Evolutionary conservation across 352 stramenopile genomes (phyloP).

Genomic region (Phytophthora europaea): DNA sequence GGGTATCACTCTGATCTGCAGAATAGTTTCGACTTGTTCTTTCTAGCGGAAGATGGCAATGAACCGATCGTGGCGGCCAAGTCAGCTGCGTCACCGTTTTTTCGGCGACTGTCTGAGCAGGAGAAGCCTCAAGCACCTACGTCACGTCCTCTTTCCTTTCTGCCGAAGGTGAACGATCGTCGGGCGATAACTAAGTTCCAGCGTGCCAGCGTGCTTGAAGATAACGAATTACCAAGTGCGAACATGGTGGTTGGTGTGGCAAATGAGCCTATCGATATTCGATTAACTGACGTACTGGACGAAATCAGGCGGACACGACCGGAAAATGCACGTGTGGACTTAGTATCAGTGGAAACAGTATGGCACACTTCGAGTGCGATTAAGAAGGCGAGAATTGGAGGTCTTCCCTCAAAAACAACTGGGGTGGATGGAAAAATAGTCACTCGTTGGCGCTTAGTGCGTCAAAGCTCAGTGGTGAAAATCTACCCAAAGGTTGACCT

Average conservation of each 20-base stretch:
- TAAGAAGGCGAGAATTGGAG: slow-evolving; percentile 24
- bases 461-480: slow-evolving; percentile 16
- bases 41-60: slow-evolving; percentile 36
- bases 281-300: slow-evolving; percentile 27
- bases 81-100: not conserved
- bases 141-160: slow-evolving; percentile 7
- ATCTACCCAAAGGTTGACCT: slow-evolving; percentile 17
- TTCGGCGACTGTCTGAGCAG: slow-evolving; percentile 21
- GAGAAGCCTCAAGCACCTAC: not conserved
- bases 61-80: slow-evolving; percentile 28
- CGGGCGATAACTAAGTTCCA: not conserved
- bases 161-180: slow-evolving; percentile 5
- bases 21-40: slow-evolving; percentile 22
- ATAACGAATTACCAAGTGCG: slow-evolving; percentile 1
- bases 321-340: not conserved
- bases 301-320: slow-evolving; percentile 11
- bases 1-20: slow-evolving; percentile 47
- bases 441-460: slow-evolving; percentile 38
- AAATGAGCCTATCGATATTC: slow-evolving; percentile 15
- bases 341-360: slow-evolving; percentile 29
- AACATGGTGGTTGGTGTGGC: not conserved
- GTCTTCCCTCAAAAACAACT: slow-evolving; percentile 15
- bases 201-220: not conserved
- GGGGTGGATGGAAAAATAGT: slow-evolving; percentile 5
- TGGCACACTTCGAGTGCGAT: slow-evolving; percentile 25